Conservation (phyloP, 495 filamentous ascomycete species). For the Aspergillus steynii region DNA sequence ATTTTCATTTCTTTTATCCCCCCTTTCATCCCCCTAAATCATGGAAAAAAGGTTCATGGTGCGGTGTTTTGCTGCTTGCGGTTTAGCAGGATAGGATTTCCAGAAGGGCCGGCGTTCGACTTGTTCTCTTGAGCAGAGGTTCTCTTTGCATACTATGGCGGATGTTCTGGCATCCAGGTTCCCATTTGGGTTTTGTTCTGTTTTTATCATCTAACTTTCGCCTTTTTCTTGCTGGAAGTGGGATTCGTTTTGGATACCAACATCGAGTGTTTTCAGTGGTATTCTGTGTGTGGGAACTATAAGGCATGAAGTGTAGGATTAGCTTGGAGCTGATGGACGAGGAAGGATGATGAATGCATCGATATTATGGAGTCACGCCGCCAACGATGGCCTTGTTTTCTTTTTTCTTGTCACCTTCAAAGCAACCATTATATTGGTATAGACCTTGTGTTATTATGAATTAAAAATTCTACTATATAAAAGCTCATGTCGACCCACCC, state of each 20-base stretch:
- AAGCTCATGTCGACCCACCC: slow-evolving; percentile 92
- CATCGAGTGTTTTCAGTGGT: slow-evolving; percentile 23
- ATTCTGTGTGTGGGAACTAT: slow-evolving; percentile 20
- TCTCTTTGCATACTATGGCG: slow-evolving; percentile 25
- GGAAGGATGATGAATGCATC: slow-evolving; percentile 18
- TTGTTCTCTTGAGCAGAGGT: slow-evolving; percentile 22
- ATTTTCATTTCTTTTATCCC: slow-evolving; percentile 11
- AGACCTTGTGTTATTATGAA: slow-evolving; percentile 42
- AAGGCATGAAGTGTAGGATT: slow-evolving; percentile 40
- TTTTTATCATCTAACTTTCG: slow-evolving; percentile 18
- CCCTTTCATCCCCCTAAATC: slow-evolving; percentile 21
- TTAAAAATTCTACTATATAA: slow-evolving; percentile 98
- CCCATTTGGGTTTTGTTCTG: slow-evolving; percentile 18
- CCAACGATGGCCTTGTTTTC: slow-evolving; percentile 3
- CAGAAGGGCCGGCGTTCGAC: slow-evolving; percentile 40
- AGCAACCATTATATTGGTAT: slow-evolving; percentile 8
- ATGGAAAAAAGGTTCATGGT: slow-evolving; percentile 40
- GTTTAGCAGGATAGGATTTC: slow-evolving; percentile 37
- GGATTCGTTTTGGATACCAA: slow-evolving; percentile 35
- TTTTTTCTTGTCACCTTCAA: neutral
- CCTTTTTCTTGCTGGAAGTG: slow-evolving; percentile 7
- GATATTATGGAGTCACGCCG: slow-evolving; percentile 21
- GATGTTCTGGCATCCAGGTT: slow-evolving; percentile 22
- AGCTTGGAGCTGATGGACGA: slow-evolving; percentile 24
- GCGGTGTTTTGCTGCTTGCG: slow-evolving; percentile 41